These are phyloP conservation scores for Tinospora cordifolia DNA, from an alignment of 164 flowering plant genomes.

Conservation along the genomic window DNA sequence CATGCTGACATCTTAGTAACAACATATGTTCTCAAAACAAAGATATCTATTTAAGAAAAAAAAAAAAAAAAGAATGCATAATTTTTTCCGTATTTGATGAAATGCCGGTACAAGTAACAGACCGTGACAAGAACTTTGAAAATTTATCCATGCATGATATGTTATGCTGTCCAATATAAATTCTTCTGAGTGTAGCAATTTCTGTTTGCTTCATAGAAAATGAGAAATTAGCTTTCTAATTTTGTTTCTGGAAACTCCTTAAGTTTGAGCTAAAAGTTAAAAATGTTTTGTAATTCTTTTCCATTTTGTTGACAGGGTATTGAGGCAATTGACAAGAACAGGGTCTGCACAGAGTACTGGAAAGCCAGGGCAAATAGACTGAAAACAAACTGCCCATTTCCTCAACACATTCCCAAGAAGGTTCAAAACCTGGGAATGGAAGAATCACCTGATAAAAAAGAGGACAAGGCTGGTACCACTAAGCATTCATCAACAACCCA, in stretches of 20 bases:
- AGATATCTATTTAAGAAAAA: no score
- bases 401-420: neutral
- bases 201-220: neutral
- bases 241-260: no score
- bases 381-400: constrained; percentile 17
- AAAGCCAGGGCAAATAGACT: constrained; percentile 42
- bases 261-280: neutral
- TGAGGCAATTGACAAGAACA: constrained; percentile 49
- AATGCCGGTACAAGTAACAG: no score
- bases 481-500: constrained; percentile 16
- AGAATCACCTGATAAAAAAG: constrained; percentile 8
- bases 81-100: no score
- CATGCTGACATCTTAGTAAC: no score
- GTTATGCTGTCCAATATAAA: neutral
- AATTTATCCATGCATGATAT: neutral
- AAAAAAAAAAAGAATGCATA: no score
- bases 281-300: neutral
- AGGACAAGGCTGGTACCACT: constrained; percentile 2
- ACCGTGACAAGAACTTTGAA: neutral
- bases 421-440: constrained; percentile 2
- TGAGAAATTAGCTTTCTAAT: neutral
- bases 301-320: constrained; percentile 13
- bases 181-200: neutral
- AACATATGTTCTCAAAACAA: no score
- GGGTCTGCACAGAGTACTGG: constrained; percentile 64